Evolutionary conservation across 352 stramenopile genomes (phyloP), one percentile per base, ranked within the genome.

Genomic region (Globisporangium canariense): DNA sequence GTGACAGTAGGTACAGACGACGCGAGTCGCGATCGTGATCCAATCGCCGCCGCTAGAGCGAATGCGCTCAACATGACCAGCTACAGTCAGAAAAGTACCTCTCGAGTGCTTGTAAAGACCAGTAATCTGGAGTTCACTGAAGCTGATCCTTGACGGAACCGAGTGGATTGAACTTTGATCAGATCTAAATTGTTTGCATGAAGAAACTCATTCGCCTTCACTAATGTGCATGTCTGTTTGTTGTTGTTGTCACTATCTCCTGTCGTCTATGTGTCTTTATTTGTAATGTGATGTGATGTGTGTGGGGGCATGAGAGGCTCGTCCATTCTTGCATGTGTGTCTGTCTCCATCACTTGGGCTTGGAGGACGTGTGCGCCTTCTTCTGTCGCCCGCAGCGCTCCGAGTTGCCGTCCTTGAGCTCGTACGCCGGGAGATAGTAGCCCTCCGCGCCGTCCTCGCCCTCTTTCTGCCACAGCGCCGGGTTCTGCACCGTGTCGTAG

Each of bases 401-500:
- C 20, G 76, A 90, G 22, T 53, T 70, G 9, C 81, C 81, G 66
- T 95, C 85, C 56, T 81, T 75, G 2, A 95, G 74, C 36, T 76
- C 73, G 50, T 91, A 86, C 1, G 87, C 85, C 25, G 87, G 83
- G 54, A 91, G 58, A 62, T 95, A 95, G 55, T 83, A 75, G 9
- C 83, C 81, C 22, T 84, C 76, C 20, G 67, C 73, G 56, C 72
- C 71, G 41, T 79, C 74, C 18, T 86, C 71, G 40, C 85, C 75
- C 5, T 52, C 38, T 47, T 79, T 89, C 34, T 81, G 72, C 78
- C 77, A 88, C 34, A 99, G 76, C 59, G 83, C 91, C 30, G 96
- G 94, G 83, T 98, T 99, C 47, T 93, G 94, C 50, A 97, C 75
- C 0, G 96, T 99, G 79, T 99, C 91, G 65, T 94, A 94, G 47